phyloP scores from a whole-genome alignment of 208 protist species.

The Spongospora subterranea region DNA sequence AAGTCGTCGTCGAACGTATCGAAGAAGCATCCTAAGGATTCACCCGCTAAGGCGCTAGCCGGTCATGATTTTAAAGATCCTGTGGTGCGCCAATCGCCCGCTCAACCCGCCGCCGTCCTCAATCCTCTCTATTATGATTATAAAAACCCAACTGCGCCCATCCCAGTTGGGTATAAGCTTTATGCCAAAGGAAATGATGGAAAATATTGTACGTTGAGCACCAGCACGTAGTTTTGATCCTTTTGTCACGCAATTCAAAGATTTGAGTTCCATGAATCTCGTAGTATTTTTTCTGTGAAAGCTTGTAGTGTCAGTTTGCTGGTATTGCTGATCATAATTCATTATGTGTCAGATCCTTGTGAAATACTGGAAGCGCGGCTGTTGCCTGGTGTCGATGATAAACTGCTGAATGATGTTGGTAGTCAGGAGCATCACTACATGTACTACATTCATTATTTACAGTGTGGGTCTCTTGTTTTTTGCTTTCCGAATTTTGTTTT shows the following conservation, averaged over 20 bases:
- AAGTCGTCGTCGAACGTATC: background rate
- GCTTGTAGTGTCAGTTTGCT: too few relatives aligned
- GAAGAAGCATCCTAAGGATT: conserved; percentile 8
- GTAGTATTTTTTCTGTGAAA: background rate
- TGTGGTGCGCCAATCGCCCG: background rate
- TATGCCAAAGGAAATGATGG: conserved; percentile 39
- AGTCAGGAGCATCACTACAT: background rate
- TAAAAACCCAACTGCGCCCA: background rate
- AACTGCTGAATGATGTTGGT: background rate
- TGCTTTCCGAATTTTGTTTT: too few relatives aligned
- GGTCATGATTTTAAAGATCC: background rate
- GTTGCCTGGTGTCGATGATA: background rate
- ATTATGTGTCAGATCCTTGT: background rate
- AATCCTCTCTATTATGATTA: conserved; percentile 56
- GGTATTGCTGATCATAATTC: too few relatives aligned
- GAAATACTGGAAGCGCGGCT: conserved; percentile 41
- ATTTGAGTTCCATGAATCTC: background rate
- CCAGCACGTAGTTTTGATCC: background rate
- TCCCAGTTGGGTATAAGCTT: conserved; percentile 44
- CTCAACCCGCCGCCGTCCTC: background rate
- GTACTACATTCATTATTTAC: conserved; percentile 54
- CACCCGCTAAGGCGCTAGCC: background rate
- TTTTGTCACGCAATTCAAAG: background rate
- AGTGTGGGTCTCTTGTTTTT: too few relatives aligned
- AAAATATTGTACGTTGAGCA: background rate